Conservation (phyloP, 768 basidiomycete species). For the Trametes maxima region DNA sequence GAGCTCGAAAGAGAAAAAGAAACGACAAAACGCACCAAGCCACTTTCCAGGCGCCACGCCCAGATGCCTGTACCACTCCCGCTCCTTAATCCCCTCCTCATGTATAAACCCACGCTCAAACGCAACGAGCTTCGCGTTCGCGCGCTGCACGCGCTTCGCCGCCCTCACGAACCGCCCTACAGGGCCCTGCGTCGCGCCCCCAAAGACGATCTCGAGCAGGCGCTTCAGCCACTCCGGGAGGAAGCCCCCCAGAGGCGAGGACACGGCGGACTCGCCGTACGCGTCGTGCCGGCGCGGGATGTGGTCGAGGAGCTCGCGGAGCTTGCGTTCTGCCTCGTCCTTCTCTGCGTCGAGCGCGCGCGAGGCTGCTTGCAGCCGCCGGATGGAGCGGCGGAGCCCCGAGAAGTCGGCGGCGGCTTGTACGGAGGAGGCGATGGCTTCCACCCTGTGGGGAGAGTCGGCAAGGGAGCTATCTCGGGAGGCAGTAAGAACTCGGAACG, state of each 20-base stretch:
- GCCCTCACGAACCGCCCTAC: slow-evolving; percentile 54
- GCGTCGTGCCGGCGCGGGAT: slow-evolving; percentile 10
- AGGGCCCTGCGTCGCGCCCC: slow-evolving; percentile 5
- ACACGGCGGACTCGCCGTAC: background rate
- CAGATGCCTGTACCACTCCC: slow-evolving; percentile 86
- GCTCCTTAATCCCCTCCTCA: slow-evolving; percentile 70
- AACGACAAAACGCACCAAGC: slow-evolving; percentile 56
- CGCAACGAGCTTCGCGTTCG: slow-evolving; percentile 65
- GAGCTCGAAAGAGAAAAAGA: background rate
- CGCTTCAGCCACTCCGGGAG: slow-evolving; percentile 24
- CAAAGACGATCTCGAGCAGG: slow-evolving; percentile 16
- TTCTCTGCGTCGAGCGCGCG: slow-evolving; percentile 32
- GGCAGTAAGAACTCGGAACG: background rate
- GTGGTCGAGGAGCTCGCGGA: slow-evolving; percentile 29
- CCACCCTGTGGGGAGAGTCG: slow-evolving; percentile 24
- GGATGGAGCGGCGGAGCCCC: slow-evolving; percentile 28
- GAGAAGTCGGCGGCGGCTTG: slow-evolving; percentile 25
- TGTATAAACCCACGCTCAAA: slow-evolving; percentile 86
- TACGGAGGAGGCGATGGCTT: slow-evolving; percentile 23
- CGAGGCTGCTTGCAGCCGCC: slow-evolving; percentile 27
- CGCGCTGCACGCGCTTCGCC: slow-evolving; percentile 55
- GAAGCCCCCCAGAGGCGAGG: background rate
- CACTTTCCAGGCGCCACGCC: slow-evolving; percentile 87
- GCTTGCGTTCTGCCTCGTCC: slow-evolving; percentile 29
- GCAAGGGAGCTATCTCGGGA: background rate